phyloP scores from a whole-genome alignment of 306 rosid genomes.

The Rubus idaeus region DNA sequence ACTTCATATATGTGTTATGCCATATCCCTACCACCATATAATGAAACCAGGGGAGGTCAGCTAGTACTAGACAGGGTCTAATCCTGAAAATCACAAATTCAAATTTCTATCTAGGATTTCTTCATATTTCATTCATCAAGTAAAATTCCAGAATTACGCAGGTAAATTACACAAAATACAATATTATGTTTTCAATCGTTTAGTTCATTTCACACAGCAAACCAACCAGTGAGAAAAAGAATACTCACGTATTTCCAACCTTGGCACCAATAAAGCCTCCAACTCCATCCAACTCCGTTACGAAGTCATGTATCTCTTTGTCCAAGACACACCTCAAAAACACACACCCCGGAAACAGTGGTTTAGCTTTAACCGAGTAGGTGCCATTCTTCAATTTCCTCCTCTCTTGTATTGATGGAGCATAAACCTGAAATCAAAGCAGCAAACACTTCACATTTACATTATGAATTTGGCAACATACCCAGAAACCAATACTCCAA shows the following conservation, averaged over 20 bases:
- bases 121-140: not conserved
- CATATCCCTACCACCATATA: not conserved
- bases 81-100: conserved; percentile 3
- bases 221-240: not conserved
- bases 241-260: conserved; percentile 88
- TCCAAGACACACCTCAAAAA: conserved; percentile 74
- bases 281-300: conserved; percentile 69
- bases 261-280: conserved; percentile 81
- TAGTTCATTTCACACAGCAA: not conserved
- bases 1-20: not conserved
- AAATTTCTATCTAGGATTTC: not conserved
- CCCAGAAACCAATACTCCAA: not conserved
- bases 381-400: conserved; percentile 71
- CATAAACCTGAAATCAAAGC: conserved; percentile 54
- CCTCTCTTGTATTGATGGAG: conserved; percentile 65
- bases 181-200: not conserved
- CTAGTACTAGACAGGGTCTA: not conserved
- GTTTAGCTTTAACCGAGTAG: conserved; percentile 53
- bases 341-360: conserved; percentile 72
- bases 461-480: not conserved
- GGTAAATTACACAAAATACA: not conserved
- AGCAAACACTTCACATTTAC: not conserved
- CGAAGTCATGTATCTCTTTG: conserved; percentile 80
- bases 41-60: not conserved
- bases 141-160: not conserved